A percentile compares a stretch with the other conserved stretches of the same genome.
phyloP scores from a whole-genome alignment of 1,284 basidiomycete genomes.

The Cryptococcus jaspeensis region DNA sequence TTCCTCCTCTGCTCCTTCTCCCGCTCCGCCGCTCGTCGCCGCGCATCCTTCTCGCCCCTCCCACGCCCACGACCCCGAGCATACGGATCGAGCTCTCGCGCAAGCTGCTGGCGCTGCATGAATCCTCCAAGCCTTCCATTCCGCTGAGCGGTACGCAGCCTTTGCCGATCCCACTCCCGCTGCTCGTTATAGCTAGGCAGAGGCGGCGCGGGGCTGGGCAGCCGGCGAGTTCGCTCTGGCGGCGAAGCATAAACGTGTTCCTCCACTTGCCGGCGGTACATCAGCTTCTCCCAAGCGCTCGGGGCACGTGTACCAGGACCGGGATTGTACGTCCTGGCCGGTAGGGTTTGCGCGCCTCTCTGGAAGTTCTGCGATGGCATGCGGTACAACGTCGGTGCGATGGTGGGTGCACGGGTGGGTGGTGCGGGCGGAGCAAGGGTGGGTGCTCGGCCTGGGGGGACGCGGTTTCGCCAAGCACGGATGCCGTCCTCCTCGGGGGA shows the following conservation, averaged over 20 bases:
- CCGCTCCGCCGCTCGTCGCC: not conserved
- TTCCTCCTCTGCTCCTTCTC: constrained; percentile 13
- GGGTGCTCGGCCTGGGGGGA: constrained; percentile 9
- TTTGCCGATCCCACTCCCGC: not conserved
- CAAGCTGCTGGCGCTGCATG: not conserved
- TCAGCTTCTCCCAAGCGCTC: constrained; percentile 8
- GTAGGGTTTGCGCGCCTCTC: not conserved
- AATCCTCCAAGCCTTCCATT: not conserved
- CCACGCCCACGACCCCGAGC: not conserved
- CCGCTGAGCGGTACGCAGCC: not conserved
- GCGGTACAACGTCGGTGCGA: not conserved
- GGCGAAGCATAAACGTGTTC: not conserved
- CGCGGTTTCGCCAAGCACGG: constrained; percentile 8
- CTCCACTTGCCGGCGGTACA: not conserved
- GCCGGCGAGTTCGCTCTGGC: not conserved
- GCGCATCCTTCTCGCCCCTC: not conserved
- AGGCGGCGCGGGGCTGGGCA: not conserved
- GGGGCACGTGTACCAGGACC: not conserved
- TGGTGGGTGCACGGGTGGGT: not conserved
- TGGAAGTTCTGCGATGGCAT: not conserved
- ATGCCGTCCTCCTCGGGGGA: constrained; percentile 2
- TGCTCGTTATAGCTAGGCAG: not conserved
- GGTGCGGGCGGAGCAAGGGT: constrained; percentile 4
- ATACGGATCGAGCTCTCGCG: not conserved
- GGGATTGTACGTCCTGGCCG: not conserved